Base-by-base conservation (phyloP, 2,329 filamentous ascomycete species). In the Tolypocladium ovalisporum region DNA sequence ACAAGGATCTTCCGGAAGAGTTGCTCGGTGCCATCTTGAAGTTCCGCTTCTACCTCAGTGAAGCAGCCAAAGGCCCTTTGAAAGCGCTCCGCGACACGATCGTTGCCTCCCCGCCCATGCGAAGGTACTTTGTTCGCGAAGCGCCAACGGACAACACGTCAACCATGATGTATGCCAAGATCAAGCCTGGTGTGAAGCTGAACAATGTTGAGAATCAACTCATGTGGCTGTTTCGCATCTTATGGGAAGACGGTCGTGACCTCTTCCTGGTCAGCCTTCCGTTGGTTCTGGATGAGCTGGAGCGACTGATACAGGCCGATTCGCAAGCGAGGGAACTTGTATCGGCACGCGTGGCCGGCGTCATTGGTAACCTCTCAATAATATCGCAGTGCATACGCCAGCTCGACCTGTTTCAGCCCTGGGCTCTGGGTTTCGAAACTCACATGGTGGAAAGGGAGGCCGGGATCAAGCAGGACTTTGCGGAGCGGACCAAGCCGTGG, bases 381-480 rank as follows among this genome's bases (percentile, higher is more conserved):
- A 42, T 80, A 0, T 62, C 69, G 1, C 67, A 82, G 58, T 77
- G 75, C 54, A 34, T 73, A 9, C 65, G 67, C 6, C 77, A 82
- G 57, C 61, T 82, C 3, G 64, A 77, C 1, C 57, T 74, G 1
- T 81, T 75, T 59, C 74, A 77, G 52, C 78, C 79, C 0, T 80
- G 79, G 77, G 75, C 76, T 3, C 66, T 64, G 36, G 67, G 61
- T 0, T 79, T 77, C 52, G 71, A 76, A 8, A 13, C 54, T 10
- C 60, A 63, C 2, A 54, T 68, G n/a, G 60, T 60, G 1, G 60
- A 71, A 0, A 58, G 58, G 22, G 34, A 64, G 4, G 61, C 65
- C 0, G 59, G 52, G 0, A 64, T 75, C 29, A 61, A 69, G 39
- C 58, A 60, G 12, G 67, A 71, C 1, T 71, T 64, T 53, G 44